Evolutionary conservation across 179 eudicot species (phyloP).

Genomic region (Gypsophila paniculata): DNA sequence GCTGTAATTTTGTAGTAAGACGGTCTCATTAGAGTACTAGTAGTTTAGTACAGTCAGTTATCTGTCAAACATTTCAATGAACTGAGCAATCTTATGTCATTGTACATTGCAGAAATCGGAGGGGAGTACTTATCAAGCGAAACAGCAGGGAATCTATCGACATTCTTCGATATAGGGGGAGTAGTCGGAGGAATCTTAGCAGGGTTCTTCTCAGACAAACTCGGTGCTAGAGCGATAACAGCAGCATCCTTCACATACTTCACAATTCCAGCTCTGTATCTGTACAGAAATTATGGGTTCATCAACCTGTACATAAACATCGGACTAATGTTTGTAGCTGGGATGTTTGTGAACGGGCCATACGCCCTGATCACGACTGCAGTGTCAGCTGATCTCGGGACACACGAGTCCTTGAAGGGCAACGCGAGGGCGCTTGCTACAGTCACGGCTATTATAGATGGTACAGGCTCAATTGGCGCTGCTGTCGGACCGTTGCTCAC

Average conservation of each 20-base stretch:
- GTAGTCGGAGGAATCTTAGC: slow-evolving; percentile 85
- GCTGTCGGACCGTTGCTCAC: slow-evolving; percentile 87
- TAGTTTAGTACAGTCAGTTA: background rate
- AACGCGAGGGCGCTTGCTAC: slow-evolving; percentile 80
- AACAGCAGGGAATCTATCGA: slow-evolving; percentile 77
- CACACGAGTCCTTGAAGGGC: slow-evolving; percentile 72
- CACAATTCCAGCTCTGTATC: slow-evolving; percentile 69
- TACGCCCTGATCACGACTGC: slow-evolving; percentile 92
- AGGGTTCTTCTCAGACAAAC: slow-evolving; percentile 68
- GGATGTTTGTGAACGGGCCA: slow-evolving; percentile 85
- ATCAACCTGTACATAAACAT: slow-evolving; percentile 48
- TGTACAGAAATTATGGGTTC: slow-evolving; percentile 69
- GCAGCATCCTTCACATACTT: slow-evolving; percentile 82
- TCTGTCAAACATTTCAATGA: background rate
- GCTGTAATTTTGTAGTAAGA: background rate
- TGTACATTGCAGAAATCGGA: slow-evolving; percentile 56
- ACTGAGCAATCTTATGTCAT: background rate
- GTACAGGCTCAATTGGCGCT: slow-evolving; percentile 93
- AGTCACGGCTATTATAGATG: slow-evolving; percentile 90
- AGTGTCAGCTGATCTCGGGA: slow-evolving; percentile 86
- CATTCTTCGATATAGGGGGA: slow-evolving; percentile 87
- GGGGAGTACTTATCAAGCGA: slow-evolving; percentile 72
- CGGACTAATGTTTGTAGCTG: slow-evolving; percentile 60
- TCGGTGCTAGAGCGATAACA: slow-evolving; percentile 82
- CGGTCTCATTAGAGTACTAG: background rate